Conservation (phyloP, 441 rosid genomes). For the Populus hybrid region DNA sequence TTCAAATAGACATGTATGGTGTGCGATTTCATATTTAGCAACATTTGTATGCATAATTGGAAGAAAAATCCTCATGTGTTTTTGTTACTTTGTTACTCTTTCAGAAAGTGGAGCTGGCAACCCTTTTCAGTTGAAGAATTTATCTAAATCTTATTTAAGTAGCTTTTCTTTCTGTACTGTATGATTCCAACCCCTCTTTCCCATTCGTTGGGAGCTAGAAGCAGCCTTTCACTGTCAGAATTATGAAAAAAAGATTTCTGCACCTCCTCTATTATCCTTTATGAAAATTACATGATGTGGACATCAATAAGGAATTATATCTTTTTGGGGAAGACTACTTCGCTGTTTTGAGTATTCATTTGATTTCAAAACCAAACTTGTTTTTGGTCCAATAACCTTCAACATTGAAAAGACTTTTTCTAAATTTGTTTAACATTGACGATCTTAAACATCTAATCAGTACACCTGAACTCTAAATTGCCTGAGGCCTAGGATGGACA, state of each 20-base stretch:
- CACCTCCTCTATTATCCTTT: neutral
- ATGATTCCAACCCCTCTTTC: neutral
- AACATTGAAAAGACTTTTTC: neutral
- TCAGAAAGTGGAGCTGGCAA: neutral
- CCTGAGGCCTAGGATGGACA: neutral
- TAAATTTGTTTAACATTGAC: neutral
- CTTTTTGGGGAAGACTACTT: neutral
- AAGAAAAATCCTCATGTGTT: neutral
- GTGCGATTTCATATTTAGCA: neutral
- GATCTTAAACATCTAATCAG: neutral
- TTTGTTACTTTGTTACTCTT: neutral
- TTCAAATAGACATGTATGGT: neutral
- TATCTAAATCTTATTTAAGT: neutral
- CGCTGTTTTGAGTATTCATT: neutral
- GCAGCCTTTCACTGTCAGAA: neutral
- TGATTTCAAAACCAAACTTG: constrained; percentile 1
- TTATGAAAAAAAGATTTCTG: neutral
- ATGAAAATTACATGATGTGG: neutral
- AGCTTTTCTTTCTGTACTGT: neutral
- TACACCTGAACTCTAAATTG: neutral
- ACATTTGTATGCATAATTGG: neutral
- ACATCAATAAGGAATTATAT: neutral
- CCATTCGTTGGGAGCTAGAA: neutral
- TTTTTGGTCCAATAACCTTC: neutral
- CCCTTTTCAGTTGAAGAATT: neutral